A percentile compares a stretch with the other conserved stretches of the same genome.
phyloP scores from a whole-genome alignment of 192 early-diverging fungal species.

The Coemansia biformis region DNA sequence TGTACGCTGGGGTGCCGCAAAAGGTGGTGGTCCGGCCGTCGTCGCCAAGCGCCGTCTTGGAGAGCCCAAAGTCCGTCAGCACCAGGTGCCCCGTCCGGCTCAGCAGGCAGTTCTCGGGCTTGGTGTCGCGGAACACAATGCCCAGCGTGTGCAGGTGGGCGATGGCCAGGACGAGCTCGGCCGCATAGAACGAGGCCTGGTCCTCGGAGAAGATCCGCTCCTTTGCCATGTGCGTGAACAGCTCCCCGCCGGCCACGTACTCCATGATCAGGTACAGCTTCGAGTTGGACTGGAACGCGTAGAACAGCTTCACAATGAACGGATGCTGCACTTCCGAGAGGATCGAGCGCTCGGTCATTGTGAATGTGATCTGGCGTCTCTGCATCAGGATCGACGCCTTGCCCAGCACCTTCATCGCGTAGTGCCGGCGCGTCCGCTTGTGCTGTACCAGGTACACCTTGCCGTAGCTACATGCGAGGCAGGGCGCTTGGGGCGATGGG shows the following conservation, averaged over 20 bases:
- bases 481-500: neutral
- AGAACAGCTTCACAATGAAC: conserved; percentile 88
- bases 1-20: conserved; percentile 83
- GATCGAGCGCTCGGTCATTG: conserved; percentile 82
- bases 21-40: conserved; percentile 68
- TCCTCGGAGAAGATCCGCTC: conserved; percentile 67
- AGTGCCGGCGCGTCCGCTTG: conserved; percentile 53
- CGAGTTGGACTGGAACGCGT: conserved; percentile 86
- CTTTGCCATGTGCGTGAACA: conserved; percentile 81
- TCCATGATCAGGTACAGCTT: conserved; percentile 85
- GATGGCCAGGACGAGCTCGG: conserved; percentile 80
- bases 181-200: conserved; percentile 78
- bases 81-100: conserved; percentile 72
- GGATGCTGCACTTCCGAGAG: conserved; percentile 81
- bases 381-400: conserved; percentile 83
- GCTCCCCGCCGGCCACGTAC: conserved; percentile 88
- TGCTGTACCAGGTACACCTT: conserved; percentile 81
- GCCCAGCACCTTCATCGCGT: conserved; percentile 91
- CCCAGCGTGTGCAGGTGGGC: conserved; percentile 82
- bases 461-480: conserved; percentile 56
- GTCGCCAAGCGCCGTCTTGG: conserved; percentile 57
- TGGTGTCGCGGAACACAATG: conserved; percentile 84
- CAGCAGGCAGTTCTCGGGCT: conserved; percentile 71
- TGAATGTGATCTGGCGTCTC: conserved; percentile 73
- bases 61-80: conserved; percentile 92